Base-by-base conservation (phyloP, 192 early-diverging fungal genomes). In the Mycoemilia scoparia region DNA sequence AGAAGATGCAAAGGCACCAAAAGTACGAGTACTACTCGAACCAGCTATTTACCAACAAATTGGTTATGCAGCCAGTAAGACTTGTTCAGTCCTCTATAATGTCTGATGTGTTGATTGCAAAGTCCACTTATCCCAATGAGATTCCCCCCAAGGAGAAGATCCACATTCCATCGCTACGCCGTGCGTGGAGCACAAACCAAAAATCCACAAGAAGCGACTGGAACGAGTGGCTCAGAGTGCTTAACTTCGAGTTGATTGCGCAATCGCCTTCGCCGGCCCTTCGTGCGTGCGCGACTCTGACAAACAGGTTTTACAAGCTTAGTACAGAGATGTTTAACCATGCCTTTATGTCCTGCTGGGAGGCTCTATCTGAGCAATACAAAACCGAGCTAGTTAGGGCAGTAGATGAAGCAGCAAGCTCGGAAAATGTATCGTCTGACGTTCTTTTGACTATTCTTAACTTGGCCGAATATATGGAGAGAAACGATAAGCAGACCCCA, bases 381-480 rank as follows among this genome's bases (percentile, higher is more conserved):
- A 76, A 88, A 62, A 87, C 89, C 32, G 90, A 88, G 32, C 59
- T 97, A 7, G 81, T 87, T 1, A 46, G 43, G 16, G 77, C 76
- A 1, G 46, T 96, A 23, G 79, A 88, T 46, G 79, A 71, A 2
- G 91, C 87, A 3, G 59, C 93, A 2, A 70, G 66, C 3, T 74
- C 84, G 5, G 61, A 66, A 3, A 83, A 78, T 29, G 87, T 85
- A 25, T 85, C 91, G n/a, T 73, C 86, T 0, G 88, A 98, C 41
- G 83, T 96, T 24, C 62, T 87, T 45, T 84, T 88, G 45, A 79
- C 73, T 0, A 63, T 98, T 13, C 67, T 98, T 22, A 88, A 91
- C 32, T 69, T 98, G 20, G 90, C 91, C 4, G 93, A 91, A 50
- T 93, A 87, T 36, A 98, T 98, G 93, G 93, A 98, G 62, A 87